Evolutionary conservation across 306 rosid species (phyloP).

Genomic region (Cucumis melo): DNA sequence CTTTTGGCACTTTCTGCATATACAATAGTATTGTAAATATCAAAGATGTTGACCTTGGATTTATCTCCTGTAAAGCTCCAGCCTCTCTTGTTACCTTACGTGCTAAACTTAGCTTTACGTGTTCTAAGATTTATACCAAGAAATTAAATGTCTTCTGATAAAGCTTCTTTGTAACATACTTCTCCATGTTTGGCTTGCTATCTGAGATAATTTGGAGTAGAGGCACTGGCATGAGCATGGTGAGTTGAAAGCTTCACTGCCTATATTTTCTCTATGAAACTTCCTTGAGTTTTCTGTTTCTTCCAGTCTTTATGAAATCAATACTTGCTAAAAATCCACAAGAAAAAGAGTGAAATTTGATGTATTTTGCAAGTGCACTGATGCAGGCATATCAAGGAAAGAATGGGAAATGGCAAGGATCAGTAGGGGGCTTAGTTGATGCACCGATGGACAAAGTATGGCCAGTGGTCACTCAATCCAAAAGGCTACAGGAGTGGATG

Average conservation of each 20-base stretch:
- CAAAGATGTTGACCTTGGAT: constrained; percentile 11
- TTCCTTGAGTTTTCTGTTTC: background rate
- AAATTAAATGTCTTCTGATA: background rate
- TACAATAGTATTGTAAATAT: background rate
- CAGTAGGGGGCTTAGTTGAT: constrained; percentile 43
- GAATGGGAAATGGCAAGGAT: constrained; percentile 54
- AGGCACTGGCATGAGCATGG: background rate
- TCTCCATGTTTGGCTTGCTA: background rate
- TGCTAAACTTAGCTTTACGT: background rate
- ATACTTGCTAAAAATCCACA: background rate
- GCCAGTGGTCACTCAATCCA: constrained; percentile 43
- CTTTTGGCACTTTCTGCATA: background rate
- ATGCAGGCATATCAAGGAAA: background rate
- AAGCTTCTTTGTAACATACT: background rate
- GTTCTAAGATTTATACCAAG: background rate
- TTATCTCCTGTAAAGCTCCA: constrained; percentile 5
- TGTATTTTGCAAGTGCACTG: background rate
- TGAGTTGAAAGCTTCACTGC: background rate
- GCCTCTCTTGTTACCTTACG: background rate
- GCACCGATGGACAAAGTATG: constrained; percentile 53
- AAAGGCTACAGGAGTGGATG: constrained; percentile 61
- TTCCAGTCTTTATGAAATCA: background rate
- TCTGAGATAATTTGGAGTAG: background rate
- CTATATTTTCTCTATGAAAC: background rate
- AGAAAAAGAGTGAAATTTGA: background rate